Percentiles rank a stretch among this genome's conserved stretches.
Evolutionary conservation across 306 rosid genomes (phyloP).

Genomic region (Lathyrus sativus): DNA sequence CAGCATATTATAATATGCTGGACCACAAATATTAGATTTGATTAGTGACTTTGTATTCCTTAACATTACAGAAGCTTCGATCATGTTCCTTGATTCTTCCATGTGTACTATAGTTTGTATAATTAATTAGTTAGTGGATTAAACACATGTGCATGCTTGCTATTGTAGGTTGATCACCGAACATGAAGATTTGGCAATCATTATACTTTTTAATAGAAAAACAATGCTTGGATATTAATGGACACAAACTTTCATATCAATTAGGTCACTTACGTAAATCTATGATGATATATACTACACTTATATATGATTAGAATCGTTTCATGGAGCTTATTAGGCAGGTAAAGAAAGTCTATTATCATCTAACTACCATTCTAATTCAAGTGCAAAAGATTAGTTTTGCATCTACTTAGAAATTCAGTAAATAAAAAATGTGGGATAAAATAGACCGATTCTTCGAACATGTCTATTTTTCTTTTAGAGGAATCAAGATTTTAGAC

Average conservation of each 20-base stretch:
- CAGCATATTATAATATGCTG: no score
- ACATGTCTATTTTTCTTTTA: no score
- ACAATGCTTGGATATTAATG: not conserved
- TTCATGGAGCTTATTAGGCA: conserved; percentile 7
- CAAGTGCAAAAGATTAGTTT: no score
- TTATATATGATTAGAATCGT: conserved; percentile 6
- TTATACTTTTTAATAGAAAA: not conserved
- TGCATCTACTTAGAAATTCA: no score
- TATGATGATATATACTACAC: not conserved
- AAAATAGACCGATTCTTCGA: no score
- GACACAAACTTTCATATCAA: not conserved
- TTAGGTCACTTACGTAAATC: no score
- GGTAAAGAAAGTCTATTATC: not conserved
- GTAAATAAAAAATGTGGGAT: no score
- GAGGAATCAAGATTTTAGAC: no score
- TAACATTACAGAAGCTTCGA: no score
- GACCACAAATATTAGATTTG: no score
- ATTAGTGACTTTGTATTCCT: no score
- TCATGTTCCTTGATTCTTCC: not conserved
- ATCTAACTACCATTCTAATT: no score
- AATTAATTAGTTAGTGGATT: conserved; percentile 37
- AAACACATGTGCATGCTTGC: conserved; percentile 38
- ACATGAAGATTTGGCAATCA: conserved; percentile 17
- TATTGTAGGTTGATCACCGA: not conserved
- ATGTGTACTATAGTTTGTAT: conserved; percentile 2